These are phyloP conservation scores for Rubroshorea leprosula DNA, from an alignment of 345 rosid genomes.

Conservation along the genomic window DNA sequence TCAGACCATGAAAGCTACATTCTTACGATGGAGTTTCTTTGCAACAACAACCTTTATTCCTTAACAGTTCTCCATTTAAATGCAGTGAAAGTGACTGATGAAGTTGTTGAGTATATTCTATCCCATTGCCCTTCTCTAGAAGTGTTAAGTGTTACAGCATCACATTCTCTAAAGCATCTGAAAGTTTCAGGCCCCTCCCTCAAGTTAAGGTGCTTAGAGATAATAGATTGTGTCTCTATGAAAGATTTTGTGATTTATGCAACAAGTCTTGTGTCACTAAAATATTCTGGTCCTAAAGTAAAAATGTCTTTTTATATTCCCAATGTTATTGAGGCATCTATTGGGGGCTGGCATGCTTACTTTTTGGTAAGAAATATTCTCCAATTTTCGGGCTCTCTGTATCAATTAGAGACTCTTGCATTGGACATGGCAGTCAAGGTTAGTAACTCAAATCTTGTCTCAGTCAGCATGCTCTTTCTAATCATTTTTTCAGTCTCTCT, in stretches of 20 bases:
- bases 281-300: background rate
- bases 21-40: slow-evolving; percentile 1
- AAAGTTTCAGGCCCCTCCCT: slow-evolving; percentile 16
- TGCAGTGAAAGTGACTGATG: slow-evolving; percentile 2
- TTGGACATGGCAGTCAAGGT: background rate
- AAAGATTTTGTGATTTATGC: slow-evolving; percentile 9
- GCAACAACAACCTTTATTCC: background rate
- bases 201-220: slow-evolving; percentile 10
- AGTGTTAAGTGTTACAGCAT: background rate
- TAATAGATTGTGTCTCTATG: background rate
- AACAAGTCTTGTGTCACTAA: background rate
- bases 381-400: background rate
- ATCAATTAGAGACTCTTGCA: slow-evolving; percentile 1
- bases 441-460: background rate
- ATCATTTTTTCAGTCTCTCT: background rate
- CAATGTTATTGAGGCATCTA: slow-evolving; percentile 7
- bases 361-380: background rate
- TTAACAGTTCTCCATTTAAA: background rate
- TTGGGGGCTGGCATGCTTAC: background rate
- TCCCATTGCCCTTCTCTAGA: slow-evolving; percentile 13
- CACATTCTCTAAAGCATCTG: slow-evolving; percentile 1
- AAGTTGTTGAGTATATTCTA: slow-evolving; percentile 15
- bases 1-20: background rate
- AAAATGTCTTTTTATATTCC: background rate
- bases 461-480: background rate